Evolutionary conservation across 2,329 filamentous ascomycete species (phyloP).

Genomic region (Ascocoryne sarcoides): DNA sequence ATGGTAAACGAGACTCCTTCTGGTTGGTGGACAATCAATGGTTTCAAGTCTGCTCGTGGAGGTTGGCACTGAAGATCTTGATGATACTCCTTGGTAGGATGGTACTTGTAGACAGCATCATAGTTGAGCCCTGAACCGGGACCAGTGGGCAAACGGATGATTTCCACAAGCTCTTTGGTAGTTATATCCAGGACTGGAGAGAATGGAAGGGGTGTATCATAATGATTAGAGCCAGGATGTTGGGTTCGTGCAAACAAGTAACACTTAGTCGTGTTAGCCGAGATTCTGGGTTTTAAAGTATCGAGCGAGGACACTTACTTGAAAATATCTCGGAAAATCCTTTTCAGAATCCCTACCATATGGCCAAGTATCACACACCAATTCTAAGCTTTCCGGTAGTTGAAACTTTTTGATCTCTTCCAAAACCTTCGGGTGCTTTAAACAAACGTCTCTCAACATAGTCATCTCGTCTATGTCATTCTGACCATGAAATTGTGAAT

Average conservation of each 20-base stretch:
- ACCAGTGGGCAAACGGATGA: conserved; percentile 19
- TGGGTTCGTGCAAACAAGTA: conserved; percentile 17
- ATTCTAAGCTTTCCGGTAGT: conserved; percentile 13
- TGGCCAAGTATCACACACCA: conserved; percentile 23
- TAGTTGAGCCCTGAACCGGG: conserved; percentile 9
- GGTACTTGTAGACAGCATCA: conserved; percentile 12
- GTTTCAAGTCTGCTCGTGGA: conserved; percentile 42
- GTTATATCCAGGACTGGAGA: conserved; percentile 20
- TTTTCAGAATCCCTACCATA: conserved; percentile 21
- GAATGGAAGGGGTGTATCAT: conserved; percentile 20
- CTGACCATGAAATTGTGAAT: conserved; percentile 16
- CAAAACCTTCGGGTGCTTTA: conserved; percentile 15
- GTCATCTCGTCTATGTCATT: conserved; percentile 20
- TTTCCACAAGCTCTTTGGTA: conserved; percentile 15
- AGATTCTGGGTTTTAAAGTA: background rate
- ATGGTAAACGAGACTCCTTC: conserved; percentile 52
- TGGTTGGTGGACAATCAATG: conserved; percentile 53
- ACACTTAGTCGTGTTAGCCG: conserved; percentile 15
- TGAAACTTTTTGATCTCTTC: conserved; percentile 15
- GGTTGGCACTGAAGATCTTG: conserved; percentile 18
- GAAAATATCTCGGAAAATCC: conserved; percentile 17
- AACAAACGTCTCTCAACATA: conserved; percentile 17
- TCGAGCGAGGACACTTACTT: conserved; percentile 8
- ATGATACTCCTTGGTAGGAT: conserved; percentile 17
- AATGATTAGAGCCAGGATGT: conserved; percentile 22